A percentile compares a stretch with the other conserved stretches of the same genome.
phyloP scores from a whole-genome alignment of 2,329 filamentous ascomycete species.

The Fusarium begoniae region DNA sequence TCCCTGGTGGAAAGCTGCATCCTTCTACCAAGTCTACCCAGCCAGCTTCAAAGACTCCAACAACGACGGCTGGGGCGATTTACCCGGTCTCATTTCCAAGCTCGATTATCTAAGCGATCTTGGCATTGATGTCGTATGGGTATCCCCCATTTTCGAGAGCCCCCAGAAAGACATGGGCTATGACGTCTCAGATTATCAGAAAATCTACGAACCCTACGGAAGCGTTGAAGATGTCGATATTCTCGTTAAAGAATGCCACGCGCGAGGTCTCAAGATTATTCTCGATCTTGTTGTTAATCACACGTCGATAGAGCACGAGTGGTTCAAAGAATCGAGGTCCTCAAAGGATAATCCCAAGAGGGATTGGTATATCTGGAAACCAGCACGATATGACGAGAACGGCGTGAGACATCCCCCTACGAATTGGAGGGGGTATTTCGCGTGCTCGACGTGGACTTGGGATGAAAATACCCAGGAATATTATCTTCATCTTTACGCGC shows the following conservation, averaged over 20 bases:
- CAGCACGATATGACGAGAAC: conserved; percentile 60
- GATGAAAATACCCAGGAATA: conserved; percentile 62
- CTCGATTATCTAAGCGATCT: conserved; percentile 71
- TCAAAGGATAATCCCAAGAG: conserved; percentile 61
- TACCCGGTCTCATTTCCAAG: conserved; percentile 71
- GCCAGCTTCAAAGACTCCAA: conserved; percentile 67
- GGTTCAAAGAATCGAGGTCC: conserved; percentile 65
- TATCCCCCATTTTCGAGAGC: conserved; percentile 61
- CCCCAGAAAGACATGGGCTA: conserved; percentile 77
- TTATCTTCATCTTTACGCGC: conserved; percentile 70
- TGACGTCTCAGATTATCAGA: conserved; percentile 75
- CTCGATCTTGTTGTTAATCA: conserved; percentile 81
- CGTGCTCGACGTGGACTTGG: conserved; percentile 61
- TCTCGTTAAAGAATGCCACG: conserved; percentile 68
- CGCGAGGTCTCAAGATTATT: conserved; percentile 71
- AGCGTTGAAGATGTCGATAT: conserved; percentile 72
- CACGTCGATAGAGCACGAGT: conserved; percentile 64
- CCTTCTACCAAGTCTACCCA: conserved; percentile 65
- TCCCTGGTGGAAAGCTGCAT: conserved; percentile 58
- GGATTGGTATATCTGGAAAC: conserved; percentile 74
- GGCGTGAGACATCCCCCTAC: conserved; percentile 68
- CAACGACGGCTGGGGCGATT: conserved; percentile 71
- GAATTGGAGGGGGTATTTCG: conserved; percentile 62
- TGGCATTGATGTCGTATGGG: conserved; percentile 70
- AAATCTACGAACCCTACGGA: conserved; percentile 73